phyloP scores from a whole-genome alignment of 169 alveolate genomes.

The Fabrea salina region DNA sequence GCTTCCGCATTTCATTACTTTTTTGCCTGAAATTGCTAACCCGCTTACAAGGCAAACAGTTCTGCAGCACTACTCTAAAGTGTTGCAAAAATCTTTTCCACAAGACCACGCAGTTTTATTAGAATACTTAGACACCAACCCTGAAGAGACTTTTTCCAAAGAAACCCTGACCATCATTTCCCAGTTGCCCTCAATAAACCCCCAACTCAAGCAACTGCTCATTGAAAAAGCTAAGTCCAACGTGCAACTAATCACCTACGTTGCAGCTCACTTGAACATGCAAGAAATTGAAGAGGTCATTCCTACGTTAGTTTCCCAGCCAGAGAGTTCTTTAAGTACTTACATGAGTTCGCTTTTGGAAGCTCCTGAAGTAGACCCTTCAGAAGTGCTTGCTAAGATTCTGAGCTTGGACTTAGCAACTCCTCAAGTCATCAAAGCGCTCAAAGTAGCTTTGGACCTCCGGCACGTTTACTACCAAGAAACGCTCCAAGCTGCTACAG shows the following conservation, averaged over 20 bases:
- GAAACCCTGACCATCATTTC: conserved; percentile 1
- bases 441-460: not conserved
- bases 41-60: not conserved
- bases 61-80: not conserved
- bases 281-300: conserved; percentile 6
- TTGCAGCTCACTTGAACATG: conserved; percentile 30
- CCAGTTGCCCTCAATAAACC: not conserved
- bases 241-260: not conserved
- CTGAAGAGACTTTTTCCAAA: not conserved
- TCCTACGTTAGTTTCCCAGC: not conserved
- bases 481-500: conserved; percentile 7
- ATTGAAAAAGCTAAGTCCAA: not conserved
- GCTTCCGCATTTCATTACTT: not conserved
- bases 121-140: not conserved
- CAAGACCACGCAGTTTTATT: conserved; percentile 11
- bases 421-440: not conserved
- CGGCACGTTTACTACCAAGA: conserved; percentile 17
- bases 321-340: not conserved
- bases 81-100: not conserved
- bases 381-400: not conserved
- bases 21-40: not conserved
- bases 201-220: not conserved
- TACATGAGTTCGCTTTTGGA: not conserved
- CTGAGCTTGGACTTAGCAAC: not conserved
- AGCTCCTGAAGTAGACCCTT: conserved; percentile 18